These are phyloP conservation scores for Colletotrichum camelliae DNA, from an alignment of 2,329 filamentous ascomycete genomes.

Conservation along the genomic window DNA sequence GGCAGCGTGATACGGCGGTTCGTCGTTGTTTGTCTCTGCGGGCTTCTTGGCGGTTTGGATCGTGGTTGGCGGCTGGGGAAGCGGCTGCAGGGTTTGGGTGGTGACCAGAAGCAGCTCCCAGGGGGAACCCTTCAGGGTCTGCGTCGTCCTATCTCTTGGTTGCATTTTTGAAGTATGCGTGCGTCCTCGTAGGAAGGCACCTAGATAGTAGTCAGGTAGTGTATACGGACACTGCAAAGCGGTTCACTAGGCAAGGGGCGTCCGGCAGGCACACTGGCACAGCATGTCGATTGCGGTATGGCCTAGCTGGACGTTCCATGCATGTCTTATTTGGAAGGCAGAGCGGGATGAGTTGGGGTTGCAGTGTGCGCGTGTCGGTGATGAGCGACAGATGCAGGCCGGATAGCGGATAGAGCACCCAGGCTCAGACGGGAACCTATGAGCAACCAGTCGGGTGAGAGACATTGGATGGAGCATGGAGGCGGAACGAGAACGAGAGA, in stretches of 20 bases:
- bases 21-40: not conserved
- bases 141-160: not conserved
- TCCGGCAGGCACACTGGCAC: not conserved
- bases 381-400: not conserved
- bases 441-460: not conserved
- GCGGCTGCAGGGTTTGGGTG: not conserved
- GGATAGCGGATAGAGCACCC: not conserved
- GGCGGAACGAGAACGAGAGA: not conserved
- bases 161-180: not conserved
- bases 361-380: not conserved
- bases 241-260: not conserved
- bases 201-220: not conserved
- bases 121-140: not conserved
- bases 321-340: not conserved
- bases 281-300: not conserved
- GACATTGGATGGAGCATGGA: not conserved
- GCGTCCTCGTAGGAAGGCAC: not conserved
- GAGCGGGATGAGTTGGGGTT: not conserved
- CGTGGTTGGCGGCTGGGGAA: not conserved
- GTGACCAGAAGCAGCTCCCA: not conserved
- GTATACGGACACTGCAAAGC: not conserved
- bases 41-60: not conserved
- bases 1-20: not conserved
- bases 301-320: not conserved
- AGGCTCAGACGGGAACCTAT: not conserved